phyloP scores from a whole-genome alignment of 305 asterid species.

The Rubia balearica region DNA sequence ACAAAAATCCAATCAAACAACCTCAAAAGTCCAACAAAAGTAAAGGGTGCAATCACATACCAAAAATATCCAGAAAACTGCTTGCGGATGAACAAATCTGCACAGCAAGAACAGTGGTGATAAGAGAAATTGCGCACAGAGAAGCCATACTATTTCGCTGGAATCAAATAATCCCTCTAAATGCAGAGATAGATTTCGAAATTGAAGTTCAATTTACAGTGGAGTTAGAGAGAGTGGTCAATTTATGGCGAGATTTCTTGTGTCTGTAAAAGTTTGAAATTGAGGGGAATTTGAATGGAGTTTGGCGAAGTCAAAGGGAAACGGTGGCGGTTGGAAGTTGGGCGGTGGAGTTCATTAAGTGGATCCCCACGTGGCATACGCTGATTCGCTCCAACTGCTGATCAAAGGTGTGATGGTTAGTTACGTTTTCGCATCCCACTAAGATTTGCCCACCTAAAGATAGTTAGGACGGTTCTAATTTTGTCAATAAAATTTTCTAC shows the following conservation, averaged over 20 bases:
- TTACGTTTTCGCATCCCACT: neutral
- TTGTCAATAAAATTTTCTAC: neutral
- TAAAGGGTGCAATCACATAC: conserved; percentile 24
- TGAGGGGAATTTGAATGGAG: neutral
- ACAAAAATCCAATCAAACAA: conserved; percentile 1
- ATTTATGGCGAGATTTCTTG: conserved; percentile 11
- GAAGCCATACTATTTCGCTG: conserved; percentile 33
- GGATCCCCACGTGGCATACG: neutral
- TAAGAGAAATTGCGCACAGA: conserved; percentile 20
- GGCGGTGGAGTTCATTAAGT: conserved; percentile 2
- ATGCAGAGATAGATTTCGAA: neutral
- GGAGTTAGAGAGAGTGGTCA: conserved; percentile 2
- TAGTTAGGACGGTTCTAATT: neutral
- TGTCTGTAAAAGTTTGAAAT: conserved; percentile 8
- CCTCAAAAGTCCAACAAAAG: neutral
- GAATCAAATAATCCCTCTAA: neutral
- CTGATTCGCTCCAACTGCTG: neutral
- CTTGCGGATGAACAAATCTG: conserved; percentile 29
- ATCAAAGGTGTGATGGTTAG: neutral
- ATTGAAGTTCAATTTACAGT: neutral
- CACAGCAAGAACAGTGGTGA: conserved; percentile 26
- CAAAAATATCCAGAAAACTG: conserved; percentile 31
- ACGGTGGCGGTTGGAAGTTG: conserved; percentile 34
- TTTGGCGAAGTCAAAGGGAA: conserved; percentile 5
- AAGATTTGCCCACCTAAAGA: neutral